These are phyloP conservation scores for Stephania yunnanensis DNA, from an alignment of 164 flowering plant species.

Conservation along the genomic window DNA sequence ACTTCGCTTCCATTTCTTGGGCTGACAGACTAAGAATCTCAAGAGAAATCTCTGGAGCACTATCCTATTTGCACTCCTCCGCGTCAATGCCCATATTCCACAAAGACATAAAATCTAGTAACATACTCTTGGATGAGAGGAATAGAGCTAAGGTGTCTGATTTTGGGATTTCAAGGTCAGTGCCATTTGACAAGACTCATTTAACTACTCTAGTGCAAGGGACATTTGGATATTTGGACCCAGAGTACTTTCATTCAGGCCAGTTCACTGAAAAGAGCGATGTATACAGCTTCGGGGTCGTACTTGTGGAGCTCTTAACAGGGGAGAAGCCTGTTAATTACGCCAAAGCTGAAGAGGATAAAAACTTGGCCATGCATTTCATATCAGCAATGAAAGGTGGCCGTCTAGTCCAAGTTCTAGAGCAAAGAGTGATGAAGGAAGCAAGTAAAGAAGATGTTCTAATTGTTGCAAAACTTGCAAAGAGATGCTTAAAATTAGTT, in stretches of 20 bases:
- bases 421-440: background rate
- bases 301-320: background rate
- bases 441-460: background rate
- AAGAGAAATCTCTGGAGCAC: background rate
- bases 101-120: background rate
- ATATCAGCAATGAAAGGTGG: background rate
- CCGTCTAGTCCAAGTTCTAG: background rate
- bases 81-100: background rate
- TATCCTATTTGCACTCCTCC: background rate
- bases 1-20: background rate
- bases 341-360: background rate
- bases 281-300: background rate
- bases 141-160: background rate
- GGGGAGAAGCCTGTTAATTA: background rate
- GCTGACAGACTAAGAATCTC: background rate
- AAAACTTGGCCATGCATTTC: background rate
- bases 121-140: background rate
- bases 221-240: background rate
- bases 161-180: background rate
- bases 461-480: background rate
- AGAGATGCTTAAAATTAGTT: slow-evolving; percentile 1
- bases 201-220: background rate
- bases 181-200: background rate
- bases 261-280: background rate
- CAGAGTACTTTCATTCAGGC: background rate